Base-by-base conservation (phyloP, 2,329 filamentous ascomycete genomes). In the Alternaria incomplexa region DNA sequence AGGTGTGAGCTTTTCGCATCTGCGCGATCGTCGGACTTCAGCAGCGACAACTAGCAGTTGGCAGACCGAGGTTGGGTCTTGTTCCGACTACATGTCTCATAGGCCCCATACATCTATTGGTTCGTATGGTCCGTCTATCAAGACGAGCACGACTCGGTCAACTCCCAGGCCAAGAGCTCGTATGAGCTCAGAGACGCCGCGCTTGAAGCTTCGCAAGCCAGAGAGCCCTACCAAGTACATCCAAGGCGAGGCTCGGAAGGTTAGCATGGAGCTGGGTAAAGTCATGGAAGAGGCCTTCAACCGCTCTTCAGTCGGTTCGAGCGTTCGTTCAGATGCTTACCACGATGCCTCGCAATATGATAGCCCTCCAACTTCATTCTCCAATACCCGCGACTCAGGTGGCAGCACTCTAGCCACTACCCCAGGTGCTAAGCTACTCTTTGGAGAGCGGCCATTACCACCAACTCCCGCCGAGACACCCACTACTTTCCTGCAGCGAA, bases 261-360 rank as follows among this genome's bases (percentile, higher is more conserved):
- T 96, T 61, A 97, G 93, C 70, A 88, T 88, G 71, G 93, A 93
- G 72, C 89, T 97, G 64, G 93, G 93, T 53, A 93, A 93, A 79
- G 92, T 96, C 62, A 96, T 94, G 74, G 94, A 98, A 74, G 92
- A 96, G 73, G 94, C 94, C 1, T 97, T 98, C 82, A 94, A 93
- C 74, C 89, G 91, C 70, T 85, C 82, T 58, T 90, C 85, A 1
- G 79, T 86, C 22, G 83, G 83, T 47, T 86, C 86, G 3, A 87
- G 84, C 54, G 78, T 80, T 25, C 81, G 81, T 4, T 80, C 81
- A 10, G 66, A 65, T 46, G 44, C 25, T 50, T 67, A 63, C 32
- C 62, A 63, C 17, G 62, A 68, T 11, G 73, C 76, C 5, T 81
- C 80, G 28, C 73, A 77, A 51, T 82, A 82, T 60, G 83, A 87